Conservation (phyloP, 495 filamentous ascomycete genomes). For the Daldinia loculata region DNA sequence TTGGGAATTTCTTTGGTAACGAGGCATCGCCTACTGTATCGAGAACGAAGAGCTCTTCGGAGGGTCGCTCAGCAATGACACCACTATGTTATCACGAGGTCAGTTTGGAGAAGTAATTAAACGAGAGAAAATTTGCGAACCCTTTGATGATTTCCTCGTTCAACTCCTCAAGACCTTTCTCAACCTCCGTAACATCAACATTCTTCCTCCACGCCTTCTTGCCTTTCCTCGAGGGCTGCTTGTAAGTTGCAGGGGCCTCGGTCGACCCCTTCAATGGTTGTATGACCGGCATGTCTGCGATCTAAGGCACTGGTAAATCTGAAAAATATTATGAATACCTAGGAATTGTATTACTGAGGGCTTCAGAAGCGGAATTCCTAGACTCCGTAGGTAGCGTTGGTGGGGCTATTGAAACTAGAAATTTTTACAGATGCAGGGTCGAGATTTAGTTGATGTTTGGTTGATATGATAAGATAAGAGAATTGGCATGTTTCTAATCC, state of each 20-base stretch:
- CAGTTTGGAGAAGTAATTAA: slow-evolving; percentile 26
- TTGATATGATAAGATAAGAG: slow-evolving; percentile 31
- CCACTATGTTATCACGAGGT: slow-evolving; percentile 64
- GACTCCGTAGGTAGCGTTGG: slow-evolving; percentile 1
- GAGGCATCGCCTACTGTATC: slow-evolving; percentile 74
- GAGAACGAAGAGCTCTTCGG: slow-evolving; percentile 80
- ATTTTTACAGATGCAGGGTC: slow-evolving; percentile 27
- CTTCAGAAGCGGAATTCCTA: slow-evolving; percentile 5
- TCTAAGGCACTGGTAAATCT: not conserved
- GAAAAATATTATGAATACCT: not conserved
- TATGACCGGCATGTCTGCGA: slow-evolving; percentile 46
- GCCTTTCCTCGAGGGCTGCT: slow-evolving; percentile 92
- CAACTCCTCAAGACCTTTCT: slow-evolving; percentile 80
- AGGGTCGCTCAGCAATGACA: slow-evolving; percentile 78
- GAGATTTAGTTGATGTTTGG: not conserved
- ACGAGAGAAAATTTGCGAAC: slow-evolving; percentile 56
- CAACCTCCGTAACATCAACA: slow-evolving; percentile 87
- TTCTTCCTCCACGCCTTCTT: slow-evolving; percentile 99
- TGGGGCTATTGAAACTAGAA: slow-evolving; percentile 28
- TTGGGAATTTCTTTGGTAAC: slow-evolving; percentile 68
- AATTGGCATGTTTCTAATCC: not conserved
- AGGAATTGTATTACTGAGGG: not conserved
- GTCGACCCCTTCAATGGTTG: slow-evolving; percentile 46
- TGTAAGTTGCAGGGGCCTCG: slow-evolving; percentile 62
- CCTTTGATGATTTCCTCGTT: slow-evolving; percentile 90